phyloP scores from a whole-genome alignment of 768 basidiomycete genomes.

The Russula griseocarnosa region DNA sequence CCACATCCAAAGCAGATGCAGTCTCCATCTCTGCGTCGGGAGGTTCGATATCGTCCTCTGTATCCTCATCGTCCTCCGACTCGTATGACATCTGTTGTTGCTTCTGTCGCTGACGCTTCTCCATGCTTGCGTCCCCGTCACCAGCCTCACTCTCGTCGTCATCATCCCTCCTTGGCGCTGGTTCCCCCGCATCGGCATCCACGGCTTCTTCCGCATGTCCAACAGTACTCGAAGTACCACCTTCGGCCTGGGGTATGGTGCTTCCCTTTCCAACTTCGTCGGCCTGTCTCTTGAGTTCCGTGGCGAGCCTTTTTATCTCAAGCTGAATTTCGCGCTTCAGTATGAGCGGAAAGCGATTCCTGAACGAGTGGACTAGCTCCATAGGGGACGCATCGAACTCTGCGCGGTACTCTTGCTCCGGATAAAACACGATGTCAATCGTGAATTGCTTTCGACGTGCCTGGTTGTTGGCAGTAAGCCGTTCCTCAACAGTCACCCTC shows the following conservation, averaged over 20 bases:
- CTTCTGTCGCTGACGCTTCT: constrained; percentile 65
- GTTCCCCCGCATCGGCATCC: constrained; percentile 37
- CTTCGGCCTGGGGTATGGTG: constrained; percentile 41
- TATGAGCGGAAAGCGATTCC: constrained; percentile 67
- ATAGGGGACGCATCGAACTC: constrained; percentile 74
- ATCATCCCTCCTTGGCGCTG: constrained; percentile 42
- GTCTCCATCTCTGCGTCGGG: constrained; percentile 61
- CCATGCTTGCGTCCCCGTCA: constrained; percentile 78
- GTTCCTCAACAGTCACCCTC: constrained; percentile 74
- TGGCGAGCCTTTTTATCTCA: constrained; percentile 83
- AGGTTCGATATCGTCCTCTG: constrained; percentile 47
- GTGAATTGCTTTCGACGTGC: constrained; percentile 76
- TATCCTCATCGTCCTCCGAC: constrained; percentile 60
- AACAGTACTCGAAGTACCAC: constrained; percentile 47
- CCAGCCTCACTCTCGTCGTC: constrained; percentile 74
- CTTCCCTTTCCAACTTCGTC: constrained; percentile 82
- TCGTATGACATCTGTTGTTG: constrained; percentile 77
- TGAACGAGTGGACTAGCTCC: constrained; percentile 72
- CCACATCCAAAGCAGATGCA: constrained; percentile 47
- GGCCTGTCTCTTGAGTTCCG: constrained; percentile 73
- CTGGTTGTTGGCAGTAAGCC: constrained; percentile 58
- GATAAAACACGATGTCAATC: constrained; percentile 81
- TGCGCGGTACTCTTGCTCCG: constrained; percentile 70
- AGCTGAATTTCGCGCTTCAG: constrained; percentile 81
- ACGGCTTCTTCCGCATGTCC: constrained; percentile 52